Evolutionary conservation across 257 asterid species (phyloP), one percentile per base, ranked within the genome.

Genomic region (Ilex aquifolium): DNA sequence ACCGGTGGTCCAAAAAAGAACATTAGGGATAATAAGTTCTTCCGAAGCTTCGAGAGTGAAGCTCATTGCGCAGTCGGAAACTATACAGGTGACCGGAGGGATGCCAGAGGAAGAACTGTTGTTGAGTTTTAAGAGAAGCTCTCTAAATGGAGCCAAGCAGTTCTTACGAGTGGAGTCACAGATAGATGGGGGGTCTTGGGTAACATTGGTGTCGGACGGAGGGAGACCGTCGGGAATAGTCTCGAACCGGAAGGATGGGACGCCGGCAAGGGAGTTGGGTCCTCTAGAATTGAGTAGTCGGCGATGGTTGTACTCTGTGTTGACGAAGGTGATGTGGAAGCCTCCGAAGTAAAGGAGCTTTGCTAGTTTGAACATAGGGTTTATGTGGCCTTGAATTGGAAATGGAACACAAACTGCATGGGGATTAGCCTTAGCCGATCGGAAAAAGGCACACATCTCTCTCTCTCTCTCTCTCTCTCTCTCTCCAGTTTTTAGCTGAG

Each of bases 371-470:
- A 77, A 64, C 72, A 77, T 73, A 17, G 79, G 76, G 32, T 65
- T 77, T 31, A 77, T 62, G 71, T 73, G 82, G 12, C 82, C 76
- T 66, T 77, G 79, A 6, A 68, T 74, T 14, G 79, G 82, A 61
- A 70, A 70, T 62, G 79, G 74, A 54, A 69, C 51, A 63, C 72
- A 64, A 2, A 73, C 32, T 42, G 73, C 76, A 66, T 77, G 82
- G 15, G 74, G 63, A 32, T 21, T 59, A 7, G 57, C 2, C 17
- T 59, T 44, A 31, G 42, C 56, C 44, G n/a, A 0, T 3, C 17
- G 5, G 0, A 36, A 52, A 32, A 64, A 6, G 29, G 21, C 31
- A 21, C 7, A 7, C 17, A 13, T 17, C 14, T 14, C 42, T 36
- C 42, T 36, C 42, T 36, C 42, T 36, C 42, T 36, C 42, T 36